phyloP scores from a whole-genome alignment of 768 basidiomycete species.

The Tylopilus intermedius region DNA sequence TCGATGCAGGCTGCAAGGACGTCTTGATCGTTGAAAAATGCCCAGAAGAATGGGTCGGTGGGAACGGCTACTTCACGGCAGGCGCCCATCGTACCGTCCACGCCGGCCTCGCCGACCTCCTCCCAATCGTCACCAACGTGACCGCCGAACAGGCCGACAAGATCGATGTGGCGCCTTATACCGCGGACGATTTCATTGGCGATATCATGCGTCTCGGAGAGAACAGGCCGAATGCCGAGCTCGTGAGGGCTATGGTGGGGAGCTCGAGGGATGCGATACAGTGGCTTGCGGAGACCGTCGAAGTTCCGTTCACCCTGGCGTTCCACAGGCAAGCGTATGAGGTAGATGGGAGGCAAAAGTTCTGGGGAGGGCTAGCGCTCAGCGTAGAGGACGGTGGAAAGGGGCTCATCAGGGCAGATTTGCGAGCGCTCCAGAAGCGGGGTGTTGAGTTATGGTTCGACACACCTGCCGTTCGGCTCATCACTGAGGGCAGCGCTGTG shows the following conservation, averaged over 20 bases:
- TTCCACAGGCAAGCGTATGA: conserved; percentile 68
- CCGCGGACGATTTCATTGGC: conserved; percentile 44
- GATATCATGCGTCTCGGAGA: conserved; percentile 61
- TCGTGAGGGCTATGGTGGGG: conserved; percentile 51
- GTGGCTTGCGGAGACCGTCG: conserved; percentile 52
- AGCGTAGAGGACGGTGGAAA: conserved; percentile 64
- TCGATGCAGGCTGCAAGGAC: conserved; percentile 53
- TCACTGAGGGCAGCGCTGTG: conserved; percentile 35
- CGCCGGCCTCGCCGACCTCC: conserved; percentile 51
- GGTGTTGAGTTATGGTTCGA: conserved; percentile 58
- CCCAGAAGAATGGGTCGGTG: conserved; percentile 58
- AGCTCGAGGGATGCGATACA: conserved; percentile 50
- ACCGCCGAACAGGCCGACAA: conserved; percentile 36
- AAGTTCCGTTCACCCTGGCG: conserved; percentile 52
- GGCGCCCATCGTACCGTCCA: conserved; percentile 58
- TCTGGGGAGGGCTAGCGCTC: conserved; percentile 68
- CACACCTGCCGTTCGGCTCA: conserved; percentile 38
- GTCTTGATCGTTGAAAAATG: conserved; percentile 66
- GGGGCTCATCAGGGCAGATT: conserved; percentile 57
- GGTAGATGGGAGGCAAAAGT: conserved; percentile 55
- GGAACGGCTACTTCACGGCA: conserved; percentile 70
- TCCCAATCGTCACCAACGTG: conserved; percentile 49
- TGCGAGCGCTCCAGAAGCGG: conserved; percentile 41
- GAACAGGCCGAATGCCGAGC: conserved; percentile 42
- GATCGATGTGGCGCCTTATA: conserved; percentile 60